A percentile compares a stretch with the other conserved stretches of the same genome.
Conservation (phyloP, 202 grass and related monocot genomes). For the Alloteropsis angusta region DNA sequence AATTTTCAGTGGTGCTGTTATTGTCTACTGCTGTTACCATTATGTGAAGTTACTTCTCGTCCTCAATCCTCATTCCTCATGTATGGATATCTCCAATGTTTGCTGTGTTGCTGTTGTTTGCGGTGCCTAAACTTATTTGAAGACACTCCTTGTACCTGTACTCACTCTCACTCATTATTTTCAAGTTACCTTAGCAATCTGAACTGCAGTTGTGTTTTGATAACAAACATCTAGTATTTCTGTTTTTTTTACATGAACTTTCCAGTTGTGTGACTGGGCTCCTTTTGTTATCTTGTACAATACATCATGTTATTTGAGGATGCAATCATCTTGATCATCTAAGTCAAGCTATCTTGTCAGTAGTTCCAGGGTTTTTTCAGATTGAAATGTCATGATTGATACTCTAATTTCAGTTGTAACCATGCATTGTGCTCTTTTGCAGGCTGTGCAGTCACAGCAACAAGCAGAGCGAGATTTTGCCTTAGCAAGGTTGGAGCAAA, state of each 20-base stretch:
- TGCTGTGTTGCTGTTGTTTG: neutral
- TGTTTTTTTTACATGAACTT: neutral
- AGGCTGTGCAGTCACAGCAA: slow-evolving; percentile 55
- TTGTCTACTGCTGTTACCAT: neutral
- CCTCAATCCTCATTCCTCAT: neutral
- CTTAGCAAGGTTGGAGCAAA: slow-evolving; percentile 54
- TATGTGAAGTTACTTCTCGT: neutral
- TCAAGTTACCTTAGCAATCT: neutral
- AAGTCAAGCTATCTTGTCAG: neutral
- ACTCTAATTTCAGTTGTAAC: neutral
- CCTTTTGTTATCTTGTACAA: neutral
- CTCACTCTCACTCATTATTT: neutral
- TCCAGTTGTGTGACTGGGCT: no score
- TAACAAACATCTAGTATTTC: neutral
- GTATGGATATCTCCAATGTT: neutral
- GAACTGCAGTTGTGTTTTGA: neutral
- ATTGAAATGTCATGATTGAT: neutral
- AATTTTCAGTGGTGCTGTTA: neutral
- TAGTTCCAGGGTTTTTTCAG: neutral
- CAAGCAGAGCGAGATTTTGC: slow-evolving; percentile 36
- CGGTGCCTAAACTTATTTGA: neutral
- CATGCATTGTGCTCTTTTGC: neutral
- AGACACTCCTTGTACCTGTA: neutral
- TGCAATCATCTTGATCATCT: neutral
- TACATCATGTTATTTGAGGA: neutral